Percentiles rank a stretch among this genome's conserved stretches.
phyloP scores from a whole-genome alignment of 306 rosid genomes.

The Prunus persica region Prunus_persica_NCBIv2 NC_034014.1:28535501-28536000 shows the following conservation, averaged over 20 bases:
- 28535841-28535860: conserved; percentile 35
- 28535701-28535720: background rate
- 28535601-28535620: background rate
- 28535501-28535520: background rate
- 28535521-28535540: background rate
- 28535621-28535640: background rate
- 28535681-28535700: background rate
- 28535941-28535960: conserved; percentile 6
- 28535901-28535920: conserved; percentile 27
- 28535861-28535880: conserved; percentile 23
- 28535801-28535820: conserved; percentile 33
- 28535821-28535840: conserved; percentile 29
- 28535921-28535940: conserved; percentile 1
- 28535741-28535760: conserved; percentile 55
- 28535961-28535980: conserved; percentile 5
- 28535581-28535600: background rate
- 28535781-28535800: conserved; percentile 44
- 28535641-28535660: background rate
- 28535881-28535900: conserved; percentile 28
- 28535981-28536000: conserved; percentile 6
- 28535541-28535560: background rate
- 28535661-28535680: background rate
- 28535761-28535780: conserved; percentile 72
- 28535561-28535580: background rate
- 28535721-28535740: background rate